Evolutionary conservation across 2,329 filamentous ascomycete species (phyloP).

Genomic region (Diaporthe sp.): DNA sequence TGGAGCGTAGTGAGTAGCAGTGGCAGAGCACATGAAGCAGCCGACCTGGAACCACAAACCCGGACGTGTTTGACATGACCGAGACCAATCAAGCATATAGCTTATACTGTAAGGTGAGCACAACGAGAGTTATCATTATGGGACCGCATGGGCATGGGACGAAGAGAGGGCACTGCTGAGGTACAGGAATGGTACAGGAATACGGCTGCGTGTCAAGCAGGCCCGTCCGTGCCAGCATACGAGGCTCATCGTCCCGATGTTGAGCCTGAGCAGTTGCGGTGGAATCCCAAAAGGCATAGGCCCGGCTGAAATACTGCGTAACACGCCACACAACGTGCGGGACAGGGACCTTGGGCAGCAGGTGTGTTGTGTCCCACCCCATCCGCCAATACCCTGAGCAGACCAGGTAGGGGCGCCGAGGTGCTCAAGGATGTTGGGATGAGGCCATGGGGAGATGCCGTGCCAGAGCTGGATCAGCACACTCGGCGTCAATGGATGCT

Average conservation of each 20-base stretch:
- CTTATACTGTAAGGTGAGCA: not conserved
- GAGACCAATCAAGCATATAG: not conserved
- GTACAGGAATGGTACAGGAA: not conserved
- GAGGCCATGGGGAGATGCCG: slow-evolving; percentile 13
- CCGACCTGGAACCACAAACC: slow-evolving; percentile 8
- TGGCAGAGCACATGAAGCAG: not conserved
- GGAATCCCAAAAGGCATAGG: not conserved
- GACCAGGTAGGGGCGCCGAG: not conserved
- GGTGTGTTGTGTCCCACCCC: not conserved
- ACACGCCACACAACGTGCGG: slow-evolving; percentile 32
- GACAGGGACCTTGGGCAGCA: slow-evolving; percentile 7
- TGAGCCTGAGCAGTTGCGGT: slow-evolving; percentile 2
- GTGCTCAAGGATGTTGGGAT: slow-evolving; percentile 5
- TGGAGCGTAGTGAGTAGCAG: not conserved
- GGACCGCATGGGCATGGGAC: not conserved
- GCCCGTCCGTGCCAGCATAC: not conserved
- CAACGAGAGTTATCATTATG: not conserved
- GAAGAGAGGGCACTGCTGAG: not conserved
- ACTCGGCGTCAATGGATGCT: slow-evolving; percentile 26
- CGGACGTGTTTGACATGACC: slow-evolving; percentile 10
- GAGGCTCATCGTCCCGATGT: not conserved
- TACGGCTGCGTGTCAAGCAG: not conserved
- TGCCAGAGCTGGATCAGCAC: slow-evolving; percentile 21
- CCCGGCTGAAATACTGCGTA: slow-evolving; percentile 15
- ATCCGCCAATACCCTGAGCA: not conserved